Conservation (phyloP, 768 basidiomycete genomes). For the Exsudoporus frostii region DNA sequence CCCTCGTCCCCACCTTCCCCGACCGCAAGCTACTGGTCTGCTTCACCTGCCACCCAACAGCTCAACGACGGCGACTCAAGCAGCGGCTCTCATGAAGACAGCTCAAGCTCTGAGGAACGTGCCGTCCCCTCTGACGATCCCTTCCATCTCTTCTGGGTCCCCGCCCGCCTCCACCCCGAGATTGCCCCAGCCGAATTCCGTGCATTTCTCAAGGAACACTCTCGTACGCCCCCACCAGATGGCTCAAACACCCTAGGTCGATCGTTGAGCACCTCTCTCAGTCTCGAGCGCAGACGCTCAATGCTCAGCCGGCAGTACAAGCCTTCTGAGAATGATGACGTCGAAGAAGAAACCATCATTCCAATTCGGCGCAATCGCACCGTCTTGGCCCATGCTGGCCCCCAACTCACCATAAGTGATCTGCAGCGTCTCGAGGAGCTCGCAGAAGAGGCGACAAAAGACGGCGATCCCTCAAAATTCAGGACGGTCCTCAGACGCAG, state of each 20-base stretch:
- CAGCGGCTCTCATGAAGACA: slow-evolving; percentile 40
- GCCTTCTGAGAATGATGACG: slow-evolving; percentile 72
- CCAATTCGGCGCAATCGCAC: slow-evolving; percentile 68
- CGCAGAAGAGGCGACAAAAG: slow-evolving; percentile 84
- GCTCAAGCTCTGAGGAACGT: slow-evolving; percentile 36
- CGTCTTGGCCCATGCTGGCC: slow-evolving; percentile 63
- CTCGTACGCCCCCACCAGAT: slow-evolving; percentile 56
- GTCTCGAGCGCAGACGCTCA: slow-evolving; percentile 80
- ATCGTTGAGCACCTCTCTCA: slow-evolving; percentile 44
- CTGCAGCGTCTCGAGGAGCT: slow-evolving; percentile 92
- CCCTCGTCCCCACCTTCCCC: slow-evolving; percentile 60
- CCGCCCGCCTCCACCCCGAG: slow-evolving; percentile 94
- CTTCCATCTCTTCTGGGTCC: slow-evolving; percentile 96
- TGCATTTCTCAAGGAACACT: slow-evolving; percentile 91
- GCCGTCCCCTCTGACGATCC: slow-evolving; percentile 61
- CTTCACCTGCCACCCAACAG: slow-evolving; percentile 32
- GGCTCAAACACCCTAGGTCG: slow-evolving; percentile 39
- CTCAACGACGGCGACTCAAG: slow-evolving; percentile 44
- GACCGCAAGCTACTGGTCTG: slow-evolving; percentile 50
- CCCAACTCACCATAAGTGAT: slow-evolving; percentile 89
- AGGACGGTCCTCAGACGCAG: slow-evolving; percentile 79
- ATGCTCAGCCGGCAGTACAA: slow-evolving; percentile 95
- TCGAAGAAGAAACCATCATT: slow-evolving; percentile 68
- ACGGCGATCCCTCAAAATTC: slow-evolving; percentile 77
- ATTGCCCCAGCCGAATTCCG: slow-evolving; percentile 96